Evolutionary conservation across 2,329 filamentous ascomycete species (phyloP).

Genomic region (Cladosporium austrohemisphaericum): DNA sequence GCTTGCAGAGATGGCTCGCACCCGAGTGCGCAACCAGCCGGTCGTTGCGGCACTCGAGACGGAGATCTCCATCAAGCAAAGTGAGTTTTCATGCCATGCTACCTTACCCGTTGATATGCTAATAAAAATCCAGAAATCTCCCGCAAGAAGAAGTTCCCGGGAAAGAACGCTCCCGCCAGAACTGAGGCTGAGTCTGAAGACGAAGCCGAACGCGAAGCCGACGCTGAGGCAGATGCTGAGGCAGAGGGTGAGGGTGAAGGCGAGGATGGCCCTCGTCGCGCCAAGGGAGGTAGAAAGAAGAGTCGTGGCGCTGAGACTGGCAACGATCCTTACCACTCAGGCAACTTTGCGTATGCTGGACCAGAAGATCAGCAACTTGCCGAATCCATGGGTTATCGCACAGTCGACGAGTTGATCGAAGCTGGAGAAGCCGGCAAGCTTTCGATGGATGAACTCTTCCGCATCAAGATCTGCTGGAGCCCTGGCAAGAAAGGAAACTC

Average conservation of each 20-base stretch:
- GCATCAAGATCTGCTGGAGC: slow-evolving; percentile 32
- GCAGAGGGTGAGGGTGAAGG: not conserved
- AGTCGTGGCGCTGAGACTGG: slow-evolving; percentile 17
- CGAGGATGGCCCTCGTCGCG: not conserved
- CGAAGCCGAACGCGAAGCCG: slow-evolving; percentile 17
- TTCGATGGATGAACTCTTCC: slow-evolving; percentile 22
- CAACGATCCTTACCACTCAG: slow-evolving; percentile 30
- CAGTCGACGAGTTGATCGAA: slow-evolving; percentile 29
- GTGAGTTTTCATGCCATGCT: slow-evolving; percentile 19
- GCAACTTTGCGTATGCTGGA: slow-evolving; percentile 28
- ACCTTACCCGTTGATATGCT: not conserved
- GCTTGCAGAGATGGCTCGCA: slow-evolving; percentile 25
- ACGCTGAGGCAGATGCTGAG: slow-evolving; percentile 2
- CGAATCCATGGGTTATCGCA: slow-evolving; percentile 5
- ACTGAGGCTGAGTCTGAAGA: slow-evolving; percentile 15
- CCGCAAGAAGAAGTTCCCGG: slow-evolving; percentile 21
- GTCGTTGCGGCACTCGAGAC: slow-evolving; percentile 27
- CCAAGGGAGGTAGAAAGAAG: slow-evolving; percentile 21
- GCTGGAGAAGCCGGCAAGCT: slow-evolving; percentile 26
- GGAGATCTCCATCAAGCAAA: slow-evolving; percentile 27
- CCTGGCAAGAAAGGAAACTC: slow-evolving; percentile 33
- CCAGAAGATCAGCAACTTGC: slow-evolving; percentile 16
- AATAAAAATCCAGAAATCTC: slow-evolving; percentile 19
- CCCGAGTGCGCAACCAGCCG: slow-evolving; percentile 24
- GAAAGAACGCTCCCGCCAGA: slow-evolving; percentile 19